Conservation (phyloP, 495 filamentous ascomycete species). For the Aspergillus indologenus region DNA sequence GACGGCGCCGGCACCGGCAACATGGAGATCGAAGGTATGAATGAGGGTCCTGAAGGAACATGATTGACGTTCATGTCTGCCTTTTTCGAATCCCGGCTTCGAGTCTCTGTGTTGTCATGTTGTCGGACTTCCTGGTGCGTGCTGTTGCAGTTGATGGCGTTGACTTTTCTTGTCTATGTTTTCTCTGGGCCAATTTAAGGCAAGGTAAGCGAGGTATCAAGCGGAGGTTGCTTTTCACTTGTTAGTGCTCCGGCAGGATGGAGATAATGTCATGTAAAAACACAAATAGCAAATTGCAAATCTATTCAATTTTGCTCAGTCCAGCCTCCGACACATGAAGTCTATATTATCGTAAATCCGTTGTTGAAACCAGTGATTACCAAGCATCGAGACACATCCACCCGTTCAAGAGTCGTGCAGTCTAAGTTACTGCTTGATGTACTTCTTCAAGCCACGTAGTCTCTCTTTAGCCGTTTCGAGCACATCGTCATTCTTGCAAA, state of each 20-base stretch:
- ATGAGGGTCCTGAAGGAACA: not conserved
- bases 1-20: conserved; percentile 31
- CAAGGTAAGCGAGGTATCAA: not conserved
- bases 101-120: too few species aligned
- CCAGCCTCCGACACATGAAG: not conserved
- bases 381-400: not conserved
- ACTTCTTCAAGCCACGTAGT: conserved; percentile 80
- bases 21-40: conserved; percentile 32
- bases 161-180: not conserved
- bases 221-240: not conserved
- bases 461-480: conserved; percentile 88
- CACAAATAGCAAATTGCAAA: not conserved
- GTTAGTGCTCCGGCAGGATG: not conserved
- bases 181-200: not conserved
- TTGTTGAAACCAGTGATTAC: not conserved
- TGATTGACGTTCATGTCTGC: not conserved
- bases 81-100: not conserved
- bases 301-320: not conserved
- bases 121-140: too few species aligned
- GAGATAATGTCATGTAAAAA: not conserved
- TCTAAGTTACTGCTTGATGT: conserved; percentile 46
- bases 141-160: too few species aligned
- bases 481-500: conserved; percentile 92
- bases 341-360: not conserved
- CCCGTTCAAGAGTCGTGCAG: too few species aligned